phyloP scores from a whole-genome alignment of 1,284 basidiomycete genomes.

The Microstroma glucosiphilum region DNA sequence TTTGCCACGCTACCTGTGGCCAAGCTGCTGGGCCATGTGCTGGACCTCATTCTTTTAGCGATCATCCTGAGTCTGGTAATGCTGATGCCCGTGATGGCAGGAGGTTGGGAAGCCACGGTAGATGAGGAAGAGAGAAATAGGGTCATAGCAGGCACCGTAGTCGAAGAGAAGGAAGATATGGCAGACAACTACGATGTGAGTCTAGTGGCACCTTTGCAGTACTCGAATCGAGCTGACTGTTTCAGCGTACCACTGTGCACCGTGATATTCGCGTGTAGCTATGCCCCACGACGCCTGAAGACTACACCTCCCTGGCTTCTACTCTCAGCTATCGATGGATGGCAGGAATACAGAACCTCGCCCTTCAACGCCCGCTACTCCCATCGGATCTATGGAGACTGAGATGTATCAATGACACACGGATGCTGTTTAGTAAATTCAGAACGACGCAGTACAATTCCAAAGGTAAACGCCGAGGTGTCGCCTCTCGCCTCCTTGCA shows the following conservation, averaged over 20 bases:
- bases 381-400: conserved; percentile 37
- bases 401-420: conserved; percentile 30
- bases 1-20: background rate
- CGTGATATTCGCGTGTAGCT: conserved; percentile 5
- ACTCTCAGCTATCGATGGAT: conserved; percentile 38
- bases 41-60: conserved; percentile 16
- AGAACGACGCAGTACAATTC: background rate
- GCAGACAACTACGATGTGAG: conserved; percentile 20
- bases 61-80: conserved; percentile 19
- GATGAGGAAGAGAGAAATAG: conserved; percentile 20
- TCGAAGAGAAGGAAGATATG: conserved; percentile 15
- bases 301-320: conserved; percentile 27
- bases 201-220: no score
- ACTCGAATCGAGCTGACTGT: background rate
- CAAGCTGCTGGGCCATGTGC: background rate
- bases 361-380: conserved; percentile 23
- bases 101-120: conserved; percentile 30
- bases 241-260: background rate
- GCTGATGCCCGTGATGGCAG: conserved; percentile 26
- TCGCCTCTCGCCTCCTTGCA: conserved; percentile 22
- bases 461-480: background rate
- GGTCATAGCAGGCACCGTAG: conserved; percentile 12
- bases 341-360: conserved; percentile 29
- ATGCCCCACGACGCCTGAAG: conserved; percentile 39
- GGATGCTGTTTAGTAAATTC: conserved; percentile 25